Evolutionary conservation across 2,329 filamentous ascomycete genomes (phyloP).

Genomic region (Sclerotinia spermophila): DNA sequence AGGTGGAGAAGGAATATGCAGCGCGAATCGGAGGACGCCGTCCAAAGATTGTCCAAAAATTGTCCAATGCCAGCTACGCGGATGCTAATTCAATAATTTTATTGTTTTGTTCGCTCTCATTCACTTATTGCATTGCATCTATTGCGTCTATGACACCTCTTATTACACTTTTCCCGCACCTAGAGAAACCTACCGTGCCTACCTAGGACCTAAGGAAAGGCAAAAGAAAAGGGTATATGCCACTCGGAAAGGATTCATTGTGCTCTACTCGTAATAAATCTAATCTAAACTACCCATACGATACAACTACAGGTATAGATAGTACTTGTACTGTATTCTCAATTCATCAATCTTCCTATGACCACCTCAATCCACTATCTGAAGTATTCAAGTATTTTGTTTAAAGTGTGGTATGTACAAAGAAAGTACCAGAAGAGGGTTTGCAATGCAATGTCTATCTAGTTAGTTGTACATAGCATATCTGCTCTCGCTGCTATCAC

Average conservation of each 20-base stretch:
- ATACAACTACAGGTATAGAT: too few relatives aligned
- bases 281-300: too few relatives aligned
- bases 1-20: constrained; percentile 7
- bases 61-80: background rate
- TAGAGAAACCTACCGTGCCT: background rate
- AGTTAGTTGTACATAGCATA: background rate
- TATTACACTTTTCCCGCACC: background rate
- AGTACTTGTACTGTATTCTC: too few relatives aligned
- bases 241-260: background rate
- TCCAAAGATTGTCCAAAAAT: background rate
- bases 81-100: background rate
- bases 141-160: background rate
- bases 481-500: too few relatives aligned
- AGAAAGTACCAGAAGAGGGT: background rate
- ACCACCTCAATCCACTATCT: background rate
- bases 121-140: background rate
- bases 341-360: background rate
- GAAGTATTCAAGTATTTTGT: background rate
- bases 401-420: background rate
- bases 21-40: constrained; percentile 10
- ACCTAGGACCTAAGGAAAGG: background rate
- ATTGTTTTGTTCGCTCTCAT: background rate
- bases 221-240: background rate
- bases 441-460: background rate
- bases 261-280: background rate